Conservation (phyloP, 2,329 filamentous ascomycete species). For the Fusarium sp. region DNA sequence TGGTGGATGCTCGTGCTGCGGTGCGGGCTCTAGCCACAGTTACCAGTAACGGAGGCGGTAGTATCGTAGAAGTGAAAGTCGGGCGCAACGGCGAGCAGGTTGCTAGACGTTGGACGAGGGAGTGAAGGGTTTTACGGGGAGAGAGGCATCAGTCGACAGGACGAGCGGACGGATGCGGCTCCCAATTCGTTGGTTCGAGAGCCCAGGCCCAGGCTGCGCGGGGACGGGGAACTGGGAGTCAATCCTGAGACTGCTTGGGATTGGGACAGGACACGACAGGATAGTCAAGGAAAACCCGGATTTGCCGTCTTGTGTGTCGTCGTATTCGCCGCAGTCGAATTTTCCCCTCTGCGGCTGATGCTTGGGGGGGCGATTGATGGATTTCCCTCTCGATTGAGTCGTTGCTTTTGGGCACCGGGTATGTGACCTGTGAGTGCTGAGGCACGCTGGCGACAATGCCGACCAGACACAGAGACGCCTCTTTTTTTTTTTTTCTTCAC, state of each 20-base stretch:
- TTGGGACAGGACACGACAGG: slow-evolving; percentile 18
- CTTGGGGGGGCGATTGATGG: slow-evolving; percentile 27
- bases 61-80: slow-evolving; percentile 15
- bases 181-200: slow-evolving; percentile 45
- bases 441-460: slow-evolving; percentile 23
- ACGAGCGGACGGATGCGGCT: slow-evolving; percentile 44
- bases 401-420: slow-evolving; percentile 21
- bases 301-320: slow-evolving; percentile 32
- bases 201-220: slow-evolving; percentile 32
- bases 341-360: slow-evolving; percentile 13
- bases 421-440: slow-evolving; percentile 29
- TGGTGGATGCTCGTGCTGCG: slow-evolving; percentile 22
- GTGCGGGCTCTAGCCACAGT: slow-evolving; percentile 22
- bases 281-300: slow-evolving; percentile 17
- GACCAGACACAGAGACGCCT: slow-evolving; percentile 6
- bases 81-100: slow-evolving; percentile 27
- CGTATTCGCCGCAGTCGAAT: slow-evolving; percentile 38
- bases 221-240: slow-evolving; percentile 40
- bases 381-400: slow-evolving; percentile 22
- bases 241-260: slow-evolving; percentile 36
- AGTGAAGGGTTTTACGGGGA: slow-evolving; percentile 45
- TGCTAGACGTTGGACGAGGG: slow-evolving; percentile 36
- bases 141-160: slow-evolving; percentile 45
- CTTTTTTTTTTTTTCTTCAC: slow-evolving; percentile 10
- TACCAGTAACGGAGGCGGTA: slow-evolving; percentile 19